phyloP scores from a whole-genome alignment of 73 alveolate species.

The Tetrahymena malaccensis region DNA sequence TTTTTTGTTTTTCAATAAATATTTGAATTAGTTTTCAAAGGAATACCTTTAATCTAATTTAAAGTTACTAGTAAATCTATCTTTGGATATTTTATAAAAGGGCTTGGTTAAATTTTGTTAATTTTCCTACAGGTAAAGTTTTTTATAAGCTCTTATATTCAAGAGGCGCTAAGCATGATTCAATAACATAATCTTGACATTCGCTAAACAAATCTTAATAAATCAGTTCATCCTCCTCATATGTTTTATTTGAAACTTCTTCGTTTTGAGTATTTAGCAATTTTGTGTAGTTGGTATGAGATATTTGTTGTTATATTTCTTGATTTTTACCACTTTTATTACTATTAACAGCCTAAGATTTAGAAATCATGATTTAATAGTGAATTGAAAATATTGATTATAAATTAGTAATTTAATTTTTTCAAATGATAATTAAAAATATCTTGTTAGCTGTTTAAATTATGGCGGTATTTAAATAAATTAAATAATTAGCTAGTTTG shows the following conservation, averaged over 20 bases:
- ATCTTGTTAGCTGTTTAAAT: too few species aligned
- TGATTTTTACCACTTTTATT: background rate
- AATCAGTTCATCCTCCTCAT: background rate
- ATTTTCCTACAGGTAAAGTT: background rate
- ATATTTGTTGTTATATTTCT: background rate
- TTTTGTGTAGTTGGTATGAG: background rate
- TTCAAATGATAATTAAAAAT: too few species aligned
- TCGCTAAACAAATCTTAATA: background rate
- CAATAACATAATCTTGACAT: background rate
- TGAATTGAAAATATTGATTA: too few species aligned
- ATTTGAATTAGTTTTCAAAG: background rate
- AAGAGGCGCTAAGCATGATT: background rate
- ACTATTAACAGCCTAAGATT: background rate
- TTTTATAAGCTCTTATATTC: background rate
- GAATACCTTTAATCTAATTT: background rate
- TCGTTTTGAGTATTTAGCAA: background rate
- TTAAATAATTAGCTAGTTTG: background rate
- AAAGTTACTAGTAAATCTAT: background rate
- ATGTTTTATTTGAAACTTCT: background rate
- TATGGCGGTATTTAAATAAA: background rate
- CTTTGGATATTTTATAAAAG: background rate
- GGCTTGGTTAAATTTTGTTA: background rate
- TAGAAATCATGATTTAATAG: background rate
- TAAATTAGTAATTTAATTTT: too few species aligned
- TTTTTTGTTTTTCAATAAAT: background rate